Percentiles rank a stretch among this genome's conserved stretches.
Evolutionary conservation across 2,329 filamentous ascomycete genomes (phyloP).

Genomic region (Diaporthe helianthi): DNA sequence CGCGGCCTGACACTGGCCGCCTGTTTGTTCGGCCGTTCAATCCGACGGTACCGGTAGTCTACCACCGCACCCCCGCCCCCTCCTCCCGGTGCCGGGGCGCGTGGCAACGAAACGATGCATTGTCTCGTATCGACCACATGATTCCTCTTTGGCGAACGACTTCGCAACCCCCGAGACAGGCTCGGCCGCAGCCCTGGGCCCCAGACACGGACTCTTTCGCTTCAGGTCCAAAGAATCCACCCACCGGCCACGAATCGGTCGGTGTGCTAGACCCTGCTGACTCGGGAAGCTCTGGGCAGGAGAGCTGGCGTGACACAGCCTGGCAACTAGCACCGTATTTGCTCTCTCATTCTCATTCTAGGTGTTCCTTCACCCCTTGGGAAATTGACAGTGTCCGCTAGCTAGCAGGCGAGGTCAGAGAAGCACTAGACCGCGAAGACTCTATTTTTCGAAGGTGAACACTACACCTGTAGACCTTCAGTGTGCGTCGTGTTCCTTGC

Average conservation of each 20-base stretch:
- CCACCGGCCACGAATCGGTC: constrained; percentile 2
- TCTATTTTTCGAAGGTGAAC: too few relatives aligned
- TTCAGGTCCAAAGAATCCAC: constrained; percentile 7
- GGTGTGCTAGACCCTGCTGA: not conserved
- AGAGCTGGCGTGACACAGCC: not conserved
- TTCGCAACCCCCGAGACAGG: constrained; percentile 10
- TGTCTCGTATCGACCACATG: constrained; percentile 1
- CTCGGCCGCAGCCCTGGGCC: constrained; percentile 6
- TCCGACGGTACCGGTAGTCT: not conserved
- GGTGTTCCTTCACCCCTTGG: too few relatives aligned
- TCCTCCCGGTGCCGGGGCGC: not conserved
- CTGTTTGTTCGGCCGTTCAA: constrained; percentile 11
- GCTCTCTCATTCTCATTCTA: not conserved
- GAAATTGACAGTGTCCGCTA: too few relatives aligned
- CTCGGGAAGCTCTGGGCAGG: not conserved
- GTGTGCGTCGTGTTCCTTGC: too few relatives aligned
- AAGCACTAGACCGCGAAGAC: too few relatives aligned
- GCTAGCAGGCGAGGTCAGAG: too few relatives aligned
- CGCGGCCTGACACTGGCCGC: constrained; percentile 20
- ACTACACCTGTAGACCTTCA: too few relatives aligned
- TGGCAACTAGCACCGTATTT: not conserved
- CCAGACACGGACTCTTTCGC: not conserved
- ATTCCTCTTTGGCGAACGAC: not conserved
- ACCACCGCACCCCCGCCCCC: not conserved
- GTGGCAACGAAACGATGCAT: not conserved